Evolutionary conservation across 2,329 filamentous ascomycete species (phyloP).

Genomic region (Sordariomycetes sp.): DNA sequence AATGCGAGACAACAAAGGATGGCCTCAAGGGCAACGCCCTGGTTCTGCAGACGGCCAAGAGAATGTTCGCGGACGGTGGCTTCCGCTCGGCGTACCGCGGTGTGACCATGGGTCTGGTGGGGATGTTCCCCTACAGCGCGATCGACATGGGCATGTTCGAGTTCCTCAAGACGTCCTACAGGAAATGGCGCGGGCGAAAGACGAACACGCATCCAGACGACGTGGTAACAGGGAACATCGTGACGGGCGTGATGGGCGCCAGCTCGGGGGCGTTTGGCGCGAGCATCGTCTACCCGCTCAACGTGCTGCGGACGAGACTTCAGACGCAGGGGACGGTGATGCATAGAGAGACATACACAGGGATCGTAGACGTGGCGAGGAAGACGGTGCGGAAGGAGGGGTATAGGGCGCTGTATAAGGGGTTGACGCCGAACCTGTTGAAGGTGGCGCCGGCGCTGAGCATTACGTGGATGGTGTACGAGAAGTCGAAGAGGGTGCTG

Average conservation of each 20-base stretch:
- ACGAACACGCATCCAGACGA: constrained; percentile 73
- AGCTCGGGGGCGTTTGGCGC: constrained; percentile 87
- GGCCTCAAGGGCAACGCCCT: constrained; percentile 76
- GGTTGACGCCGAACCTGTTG: constrained; percentile 84
- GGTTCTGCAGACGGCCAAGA: constrained; percentile 70
- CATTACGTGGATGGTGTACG: constrained; percentile 90
- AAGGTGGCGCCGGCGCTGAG: constrained; percentile 95
- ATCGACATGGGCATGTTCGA: constrained; percentile 96
- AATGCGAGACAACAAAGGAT: constrained; percentile 85
- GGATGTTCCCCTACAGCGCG: constrained; percentile 96
- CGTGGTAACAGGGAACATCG: constrained; percentile 67
- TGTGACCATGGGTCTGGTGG: constrained; percentile 83
- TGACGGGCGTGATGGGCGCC: constrained; percentile 81
- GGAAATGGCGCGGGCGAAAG: constrained; percentile 57
- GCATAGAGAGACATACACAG: constrained; percentile 81
- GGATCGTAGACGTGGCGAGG: constrained; percentile 78
- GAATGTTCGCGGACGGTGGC: constrained; percentile 74
- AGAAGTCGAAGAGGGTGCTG: constrained; percentile 73
- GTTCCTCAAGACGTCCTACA: constrained; percentile 69
- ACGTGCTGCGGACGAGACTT: constrained; percentile 80
- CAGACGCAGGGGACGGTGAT: constrained; percentile 93
- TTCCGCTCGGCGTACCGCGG: constrained; percentile 77
- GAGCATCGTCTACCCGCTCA: constrained; percentile 89
- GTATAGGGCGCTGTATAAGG: constrained; percentile 80
- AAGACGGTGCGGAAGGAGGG: constrained; percentile 81